Evolutionary conservation across 148 eudicot genomes (phyloP).

Genomic region (Polygonum aviculare): DNA sequence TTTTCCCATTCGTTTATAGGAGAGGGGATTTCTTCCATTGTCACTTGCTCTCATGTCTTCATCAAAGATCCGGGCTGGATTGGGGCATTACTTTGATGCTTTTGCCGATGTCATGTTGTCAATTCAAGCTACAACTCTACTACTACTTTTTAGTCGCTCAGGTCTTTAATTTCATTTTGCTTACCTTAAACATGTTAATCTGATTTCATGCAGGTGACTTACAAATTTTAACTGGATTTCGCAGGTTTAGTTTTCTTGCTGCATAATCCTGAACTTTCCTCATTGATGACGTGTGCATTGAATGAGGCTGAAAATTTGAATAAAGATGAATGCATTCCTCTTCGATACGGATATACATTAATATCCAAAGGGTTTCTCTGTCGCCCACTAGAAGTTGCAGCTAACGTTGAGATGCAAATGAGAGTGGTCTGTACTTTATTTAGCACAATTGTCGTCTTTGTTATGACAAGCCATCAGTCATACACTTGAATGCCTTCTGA

Average conservation of each 20-base stretch:
- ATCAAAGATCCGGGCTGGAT: slow-evolving; percentile 44
- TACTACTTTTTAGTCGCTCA: slow-evolving; percentile 83
- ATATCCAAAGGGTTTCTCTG: slow-evolving; percentile 77
- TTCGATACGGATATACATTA: slow-evolving; percentile 66
- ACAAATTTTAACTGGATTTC: slow-evolving; percentile 17
- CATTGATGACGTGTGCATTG: slow-evolving; percentile 59
- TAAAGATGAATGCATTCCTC: slow-evolving; percentile 57
- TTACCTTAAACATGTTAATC: neutral
- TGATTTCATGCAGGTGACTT: slow-evolving; percentile 4
- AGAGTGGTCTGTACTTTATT: slow-evolving; percentile 60
- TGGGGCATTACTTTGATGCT: slow-evolving; percentile 41
- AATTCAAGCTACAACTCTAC: slow-evolving; percentile 65
- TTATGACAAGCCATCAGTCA: neutral
- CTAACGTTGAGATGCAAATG: slow-evolving; percentile 71
- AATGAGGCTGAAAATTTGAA: slow-evolving; percentile 44
- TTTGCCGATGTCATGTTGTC: slow-evolving; percentile 57
- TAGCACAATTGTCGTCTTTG: neutral
- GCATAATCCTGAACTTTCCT: slow-evolving; percentile 75
- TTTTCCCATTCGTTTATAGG: slow-evolving; percentile 34
- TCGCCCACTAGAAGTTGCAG: slow-evolving; percentile 60
- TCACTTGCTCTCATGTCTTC: slow-evolving; percentile 82
- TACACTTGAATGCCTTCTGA: neutral
- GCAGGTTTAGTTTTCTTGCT: slow-evolving; percentile 82
- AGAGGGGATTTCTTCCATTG: slow-evolving; percentile 91
- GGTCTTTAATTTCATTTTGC: slow-evolving; percentile 28